These are phyloP conservation scores for Penicillium riverlandense DNA, from an alignment of 495 filamentous ascomycete genomes.

Conservation along the genomic window DNA sequence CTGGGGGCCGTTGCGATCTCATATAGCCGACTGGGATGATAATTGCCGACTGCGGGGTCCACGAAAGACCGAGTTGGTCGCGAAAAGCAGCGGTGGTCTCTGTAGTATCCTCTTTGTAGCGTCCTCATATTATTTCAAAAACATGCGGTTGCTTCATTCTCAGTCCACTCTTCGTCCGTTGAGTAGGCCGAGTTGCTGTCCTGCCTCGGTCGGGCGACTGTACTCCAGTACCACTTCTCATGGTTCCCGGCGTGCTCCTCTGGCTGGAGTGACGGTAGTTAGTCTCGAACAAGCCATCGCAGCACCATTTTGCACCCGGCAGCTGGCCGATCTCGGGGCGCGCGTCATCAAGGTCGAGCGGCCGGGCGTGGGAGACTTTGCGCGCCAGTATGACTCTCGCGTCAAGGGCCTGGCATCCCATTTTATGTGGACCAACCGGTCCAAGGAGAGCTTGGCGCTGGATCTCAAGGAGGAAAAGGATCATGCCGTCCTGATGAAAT, in stretches of 20 bases:
- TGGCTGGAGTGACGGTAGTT: constrained; percentile 43
- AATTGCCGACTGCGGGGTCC: too few species aligned
- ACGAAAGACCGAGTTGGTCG: too few species aligned
- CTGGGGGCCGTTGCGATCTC: too few species aligned
- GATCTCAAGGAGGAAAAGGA: constrained; percentile 38
- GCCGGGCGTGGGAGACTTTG: constrained; percentile 42
- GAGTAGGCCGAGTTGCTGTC: too few species aligned
- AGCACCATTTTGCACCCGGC: constrained; percentile 45
- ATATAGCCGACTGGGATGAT: too few species aligned
- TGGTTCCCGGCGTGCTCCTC: constrained; percentile 18
- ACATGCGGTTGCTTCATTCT: too few species aligned
- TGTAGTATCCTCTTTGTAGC: too few species aligned
- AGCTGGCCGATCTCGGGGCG: constrained; percentile 45
- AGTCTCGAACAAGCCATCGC: constrained; percentile 48
- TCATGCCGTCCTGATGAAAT: constrained; percentile 33
- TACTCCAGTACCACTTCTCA: constrained; percentile 6
- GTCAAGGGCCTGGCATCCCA: constrained; percentile 42
- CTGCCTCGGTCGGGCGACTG: neutral
- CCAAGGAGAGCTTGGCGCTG: constrained; percentile 43
- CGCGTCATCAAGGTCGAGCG: constrained; percentile 48
- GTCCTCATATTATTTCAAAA: too few species aligned
- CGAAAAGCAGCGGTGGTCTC: too few species aligned
- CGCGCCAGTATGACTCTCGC: constrained; percentile 40
- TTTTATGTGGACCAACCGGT: constrained; percentile 48
- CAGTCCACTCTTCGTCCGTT: too few species aligned